Base-by-base conservation (phyloP, 495 filamentous ascomycete genomes). In the Copromyces sp. region DNA sequence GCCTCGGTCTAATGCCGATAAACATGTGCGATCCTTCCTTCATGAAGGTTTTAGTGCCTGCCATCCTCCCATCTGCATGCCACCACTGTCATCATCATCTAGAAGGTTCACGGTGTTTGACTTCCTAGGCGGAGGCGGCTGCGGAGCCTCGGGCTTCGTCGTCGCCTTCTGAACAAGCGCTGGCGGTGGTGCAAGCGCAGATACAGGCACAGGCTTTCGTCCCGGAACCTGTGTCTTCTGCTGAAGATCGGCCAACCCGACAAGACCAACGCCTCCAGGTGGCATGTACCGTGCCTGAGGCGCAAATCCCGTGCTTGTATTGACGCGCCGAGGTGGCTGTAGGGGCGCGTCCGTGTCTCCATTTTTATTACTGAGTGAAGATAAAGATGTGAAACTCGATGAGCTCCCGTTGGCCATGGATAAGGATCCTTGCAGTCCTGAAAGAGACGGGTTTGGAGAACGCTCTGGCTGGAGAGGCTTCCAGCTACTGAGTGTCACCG, bases 41-140 rank as follows among this genome's bases (percentile, higher is more conserved):
- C 53, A 77, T 9, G 79, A 74, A n/a, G 80, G 84, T 70, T 84
- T 84, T 74, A 86, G 69, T 12, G 84, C 83, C 71, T 86, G 82
- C 84, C 84, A 86, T 40, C 81, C 81, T 12, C 81, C 80, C 78
- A 86, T 78, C 71, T 84, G 81, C 32, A 69, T 61, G n/a, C 45
- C 73, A 16, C 70, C 75, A 12, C 71, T 81, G 39, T 85, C 83
- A 44, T 80, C 80, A 12, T 77, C 78, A 8, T 86, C 74, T 24
- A 85, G 76, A 71, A 85, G 84, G 14, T 84, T 73, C 14, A 71
- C 73, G 47, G 75, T 40, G 65, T 79, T 74, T 38, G 78, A 59
- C 47, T 74, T 81, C 61, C 76, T 73, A 4, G 78, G 75, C 9
- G 78, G 78, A 40, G 74, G 77, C 37, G 75, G 75, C 8, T 71